These are phyloP conservation scores for Juncus inflexus DNA, from an alignment of 176 grass and related monocot species.

Conservation along the genomic window DNA sequence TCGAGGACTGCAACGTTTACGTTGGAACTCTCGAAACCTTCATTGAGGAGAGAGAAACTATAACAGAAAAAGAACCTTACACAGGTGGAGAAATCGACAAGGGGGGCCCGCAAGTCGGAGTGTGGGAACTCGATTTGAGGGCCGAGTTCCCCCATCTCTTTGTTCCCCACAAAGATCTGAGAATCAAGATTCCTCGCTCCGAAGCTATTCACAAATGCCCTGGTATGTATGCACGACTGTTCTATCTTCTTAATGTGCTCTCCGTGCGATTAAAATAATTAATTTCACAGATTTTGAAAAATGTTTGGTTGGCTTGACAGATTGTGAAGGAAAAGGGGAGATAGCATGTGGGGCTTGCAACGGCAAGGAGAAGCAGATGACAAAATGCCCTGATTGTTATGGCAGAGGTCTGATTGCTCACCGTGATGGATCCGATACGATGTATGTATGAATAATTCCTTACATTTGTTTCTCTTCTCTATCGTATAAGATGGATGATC, in stretches of 20 bases:
- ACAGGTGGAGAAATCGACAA: conserved; percentile 65
- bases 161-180: conserved; percentile 74
- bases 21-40: conserved; percentile 93
- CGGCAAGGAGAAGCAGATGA: conserved; percentile 79
- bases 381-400: conserved; percentile 53
- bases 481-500: background rate
- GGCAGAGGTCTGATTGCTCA: conserved; percentile 76
- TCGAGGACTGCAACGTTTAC: conserved; percentile 81
- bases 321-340: conserved; percentile 61
- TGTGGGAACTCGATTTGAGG: conserved; percentile 91
- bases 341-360: conserved; percentile 64
- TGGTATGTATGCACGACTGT: conserved; percentile 37
- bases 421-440: conserved; percentile 84
- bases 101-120: conserved; percentile 40
- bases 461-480: background rate
- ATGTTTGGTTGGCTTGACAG: conserved; percentile 18
- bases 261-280: no score
- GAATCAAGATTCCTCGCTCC: conserved; percentile 84
- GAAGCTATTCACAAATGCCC: conserved; percentile 76
- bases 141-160: conserved; percentile 76
- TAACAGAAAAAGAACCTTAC: conserved; percentile 46
- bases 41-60: conserved; percentile 68
- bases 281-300: no score
- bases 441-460: conserved; percentile 27
- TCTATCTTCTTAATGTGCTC: no score